Percentiles rank a stretch among this genome's conserved stretches.
Evolutionary conservation across 371 early-diverging fungal species (phyloP).

Genomic region (Rhizopus arrhizus): DNA sequence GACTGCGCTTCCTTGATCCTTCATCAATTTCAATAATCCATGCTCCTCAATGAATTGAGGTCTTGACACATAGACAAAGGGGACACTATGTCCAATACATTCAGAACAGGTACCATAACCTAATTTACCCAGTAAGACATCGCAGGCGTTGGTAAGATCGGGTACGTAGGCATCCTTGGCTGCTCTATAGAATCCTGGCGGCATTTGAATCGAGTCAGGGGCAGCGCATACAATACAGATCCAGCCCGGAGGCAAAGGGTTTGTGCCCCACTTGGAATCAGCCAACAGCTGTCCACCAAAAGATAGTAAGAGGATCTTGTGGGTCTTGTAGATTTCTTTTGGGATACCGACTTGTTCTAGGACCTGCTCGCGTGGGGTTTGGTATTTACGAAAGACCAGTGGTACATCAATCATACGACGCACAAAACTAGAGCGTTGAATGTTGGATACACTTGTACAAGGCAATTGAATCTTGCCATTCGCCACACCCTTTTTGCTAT

Average conservation of each 20-base stretch:
- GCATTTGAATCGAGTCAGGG: slow-evolving; percentile 54
- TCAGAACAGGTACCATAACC: slow-evolving; percentile 86
- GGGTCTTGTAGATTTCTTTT: slow-evolving; percentile 50
- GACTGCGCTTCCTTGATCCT: slow-evolving; percentile 64
- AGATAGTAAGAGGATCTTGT: slow-evolving; percentile 68
- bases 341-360: slow-evolving; percentile 64
- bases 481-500: slow-evolving; percentile 40
- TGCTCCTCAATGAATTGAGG: slow-evolving; percentile 81
- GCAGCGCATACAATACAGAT: slow-evolving; percentile 74
- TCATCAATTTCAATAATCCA: slow-evolving; percentile 69
- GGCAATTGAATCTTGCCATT: slow-evolving; percentile 49
- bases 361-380: slow-evolving; percentile 53
- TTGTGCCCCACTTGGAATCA: slow-evolving; percentile 51
- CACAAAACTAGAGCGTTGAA: slow-evolving; percentile 25
- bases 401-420: slow-evolving; percentile 62
- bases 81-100: slow-evolving; percentile 71
- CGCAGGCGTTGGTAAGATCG: slow-evolving; percentile 73
- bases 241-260: slow-evolving; percentile 75
- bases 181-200: slow-evolving; percentile 60
- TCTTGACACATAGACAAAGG: slow-evolving; percentile 77
- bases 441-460: slow-evolving; percentile 37
- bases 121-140: slow-evolving; percentile 76
- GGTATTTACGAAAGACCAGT: slow-evolving; percentile 62
- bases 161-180: slow-evolving; percentile 74
- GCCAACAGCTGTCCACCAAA: slow-evolving; percentile 76